These are phyloP conservation scores for Ophiostoma sp. DNA, from an alignment of 2,329 filamentous ascomycete species.

Conservation along the genomic window DNA sequence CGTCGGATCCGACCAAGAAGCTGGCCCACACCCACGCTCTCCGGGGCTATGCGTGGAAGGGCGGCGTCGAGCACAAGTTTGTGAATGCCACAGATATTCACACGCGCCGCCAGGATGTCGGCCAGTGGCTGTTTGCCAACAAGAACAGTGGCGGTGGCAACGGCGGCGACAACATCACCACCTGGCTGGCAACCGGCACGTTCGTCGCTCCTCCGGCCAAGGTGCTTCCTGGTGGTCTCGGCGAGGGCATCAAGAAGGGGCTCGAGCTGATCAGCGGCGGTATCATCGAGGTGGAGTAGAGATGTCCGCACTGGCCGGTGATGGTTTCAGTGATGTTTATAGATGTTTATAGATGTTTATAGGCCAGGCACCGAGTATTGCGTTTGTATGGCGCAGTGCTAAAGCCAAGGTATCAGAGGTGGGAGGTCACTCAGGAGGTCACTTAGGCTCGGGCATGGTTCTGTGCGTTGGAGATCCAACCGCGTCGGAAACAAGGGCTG, in stretches of 20 bases:
- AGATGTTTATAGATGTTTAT: too few species aligned
- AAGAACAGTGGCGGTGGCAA: neutral
- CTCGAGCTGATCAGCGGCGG: constrained; percentile 2
- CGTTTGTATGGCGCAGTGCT: neutral
- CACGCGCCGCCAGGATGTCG: neutral
- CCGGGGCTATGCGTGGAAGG: neutral
- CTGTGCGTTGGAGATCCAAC: neutral
- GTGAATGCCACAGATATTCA: neutral
- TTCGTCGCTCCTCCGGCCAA: neutral
- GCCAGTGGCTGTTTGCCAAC: constrained; percentile 6
- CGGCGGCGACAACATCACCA: neutral
- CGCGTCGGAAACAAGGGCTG: neutral
- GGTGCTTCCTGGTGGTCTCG: neutral
- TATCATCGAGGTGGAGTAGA: neutral
- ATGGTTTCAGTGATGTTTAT: too few species aligned
- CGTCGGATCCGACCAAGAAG: neutral
- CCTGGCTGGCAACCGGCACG: neutral
- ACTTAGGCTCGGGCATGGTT: neutral
- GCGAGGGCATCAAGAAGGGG: neutral
- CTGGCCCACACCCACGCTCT: constrained; percentile 1
- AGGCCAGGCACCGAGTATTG: neutral
- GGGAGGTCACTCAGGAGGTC: neutral
- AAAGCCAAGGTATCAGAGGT: neutral
- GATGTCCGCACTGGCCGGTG: too few species aligned
- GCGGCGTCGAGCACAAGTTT: neutral